These are phyloP conservation scores for Pseudozyma flocculosa DNA, from an alignment of 1,284 basidiomycete species.

Conservation along the genomic window DNA sequence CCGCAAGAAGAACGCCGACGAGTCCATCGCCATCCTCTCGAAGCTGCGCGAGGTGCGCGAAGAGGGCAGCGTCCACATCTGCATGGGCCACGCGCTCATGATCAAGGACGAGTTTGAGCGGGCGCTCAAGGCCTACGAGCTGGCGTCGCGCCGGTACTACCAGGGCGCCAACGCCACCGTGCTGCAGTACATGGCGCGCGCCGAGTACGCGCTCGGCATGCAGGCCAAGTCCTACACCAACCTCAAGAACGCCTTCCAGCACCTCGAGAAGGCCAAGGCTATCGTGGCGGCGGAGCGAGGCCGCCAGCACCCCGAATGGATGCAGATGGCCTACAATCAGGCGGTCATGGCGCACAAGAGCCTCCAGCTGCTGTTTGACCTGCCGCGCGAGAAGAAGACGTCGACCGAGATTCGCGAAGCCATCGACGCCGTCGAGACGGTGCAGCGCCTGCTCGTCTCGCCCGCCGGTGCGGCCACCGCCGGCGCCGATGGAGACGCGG, in stretches of 20 bases:
- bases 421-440: conserved; percentile 34
- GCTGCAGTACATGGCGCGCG: conserved; percentile 50
- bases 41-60: conserved; percentile 55
- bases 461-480: conserved; percentile 1
- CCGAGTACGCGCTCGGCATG: conserved; percentile 52
- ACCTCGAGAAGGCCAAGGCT: conserved; percentile 36
- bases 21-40: conserved; percentile 48
- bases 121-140: conserved; percentile 52
- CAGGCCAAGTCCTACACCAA: conserved; percentile 36
- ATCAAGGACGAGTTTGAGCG: conserved; percentile 52
- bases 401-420: conserved; percentile 38
- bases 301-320: conserved; percentile 15
- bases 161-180: conserved; percentile 33
- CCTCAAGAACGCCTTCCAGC: conserved; percentile 34
- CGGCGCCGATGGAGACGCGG: neutral
- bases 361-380: conserved; percentile 53
- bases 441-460: conserved; percentile 30
- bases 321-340: conserved; percentile 51
- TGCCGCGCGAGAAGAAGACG: conserved; percentile 37
- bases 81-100: conserved; percentile 56
- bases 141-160: conserved; percentile 42
- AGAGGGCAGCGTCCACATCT: conserved; percentile 55
- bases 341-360: conserved; percentile 54
- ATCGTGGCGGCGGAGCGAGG: conserved; percentile 28
- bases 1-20: conserved; percentile 43